Conservation (phyloP, 2,329 filamentous ascomycete species). For the Xylaria sp. region DNA sequence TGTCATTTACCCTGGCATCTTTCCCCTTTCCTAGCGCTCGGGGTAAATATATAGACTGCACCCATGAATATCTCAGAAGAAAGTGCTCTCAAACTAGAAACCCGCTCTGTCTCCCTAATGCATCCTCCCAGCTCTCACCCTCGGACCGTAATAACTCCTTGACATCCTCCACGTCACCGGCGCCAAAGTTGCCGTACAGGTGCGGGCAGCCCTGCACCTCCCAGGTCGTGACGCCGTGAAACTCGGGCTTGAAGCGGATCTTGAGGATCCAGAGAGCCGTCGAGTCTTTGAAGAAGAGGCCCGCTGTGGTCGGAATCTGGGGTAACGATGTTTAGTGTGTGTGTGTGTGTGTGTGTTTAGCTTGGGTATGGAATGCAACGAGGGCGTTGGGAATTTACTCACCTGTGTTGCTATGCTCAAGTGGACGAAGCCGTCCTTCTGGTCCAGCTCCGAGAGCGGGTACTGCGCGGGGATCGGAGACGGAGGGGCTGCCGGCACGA, state of each 20-base stretch:
- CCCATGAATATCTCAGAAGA: too few relatives aligned
- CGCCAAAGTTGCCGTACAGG: constrained; percentile 63
- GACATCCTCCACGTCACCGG: constrained; percentile 54
- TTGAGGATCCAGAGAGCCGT: constrained; percentile 47
- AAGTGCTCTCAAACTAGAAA: constrained; percentile 46
- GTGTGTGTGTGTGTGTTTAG: too few relatives aligned
- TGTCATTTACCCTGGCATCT: background rate
- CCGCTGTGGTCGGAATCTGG: constrained; percentile 40
- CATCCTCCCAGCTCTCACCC: constrained; percentile 55
- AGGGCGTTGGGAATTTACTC: too few relatives aligned
- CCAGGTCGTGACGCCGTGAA: constrained; percentile 57
- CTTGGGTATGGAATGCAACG: background rate
- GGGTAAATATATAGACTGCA: too few relatives aligned
- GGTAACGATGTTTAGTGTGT: background rate
- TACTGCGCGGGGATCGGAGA: constrained; percentile 59
- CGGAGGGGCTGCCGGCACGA: constrained; percentile 58
- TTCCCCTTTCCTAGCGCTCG: too few relatives aligned
- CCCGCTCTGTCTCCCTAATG: constrained; percentile 44
- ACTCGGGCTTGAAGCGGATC: constrained; percentile 52
- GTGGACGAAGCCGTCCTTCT: constrained; percentile 66
- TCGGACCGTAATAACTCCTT: constrained; percentile 53
- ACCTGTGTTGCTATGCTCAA: constrained; percentile 63
- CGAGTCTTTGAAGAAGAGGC: constrained; percentile 39
- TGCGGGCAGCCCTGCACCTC: constrained; percentile 61
- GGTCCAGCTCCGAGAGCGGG: constrained; percentile 64